Conservation (phyloP, 176 grass and related monocot species). For the Carex scoparia region DNA sequence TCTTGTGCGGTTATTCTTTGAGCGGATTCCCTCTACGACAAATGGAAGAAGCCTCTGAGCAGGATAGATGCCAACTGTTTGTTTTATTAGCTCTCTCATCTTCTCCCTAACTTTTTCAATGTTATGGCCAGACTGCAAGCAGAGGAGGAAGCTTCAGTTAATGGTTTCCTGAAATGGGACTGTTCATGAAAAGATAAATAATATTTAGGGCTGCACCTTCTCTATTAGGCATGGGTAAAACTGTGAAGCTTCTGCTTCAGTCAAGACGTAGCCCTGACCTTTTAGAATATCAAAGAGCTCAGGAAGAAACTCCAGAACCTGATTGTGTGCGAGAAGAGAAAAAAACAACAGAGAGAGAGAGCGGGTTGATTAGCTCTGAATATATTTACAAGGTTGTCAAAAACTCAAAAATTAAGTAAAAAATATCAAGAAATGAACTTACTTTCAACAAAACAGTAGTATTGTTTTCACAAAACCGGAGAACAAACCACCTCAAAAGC, state of each 20-base stretch:
- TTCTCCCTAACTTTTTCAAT: constrained; percentile 96
- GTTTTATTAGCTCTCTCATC: constrained; percentile 95
- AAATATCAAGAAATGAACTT: constrained; percentile 2
- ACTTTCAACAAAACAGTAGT: constrained; percentile 99
- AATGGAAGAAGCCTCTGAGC: constrained; percentile 83
- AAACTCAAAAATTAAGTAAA: neutral
- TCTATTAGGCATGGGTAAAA: constrained; percentile 91
- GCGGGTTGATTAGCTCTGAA: neutral
- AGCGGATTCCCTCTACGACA: constrained; percentile 85
- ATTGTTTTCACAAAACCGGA: constrained; percentile 97
- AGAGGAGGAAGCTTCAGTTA: neutral
- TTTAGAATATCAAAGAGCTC: constrained; percentile 91
- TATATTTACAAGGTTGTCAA: neutral
- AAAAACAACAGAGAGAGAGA: neutral
- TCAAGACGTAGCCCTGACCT: constrained; percentile 78
- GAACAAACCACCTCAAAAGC: constrained; percentile 94
- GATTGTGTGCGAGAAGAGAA: neutral
- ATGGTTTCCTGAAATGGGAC: neutral
- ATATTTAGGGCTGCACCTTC: constrained; percentile 44
- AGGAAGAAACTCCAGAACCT: constrained; percentile 98
- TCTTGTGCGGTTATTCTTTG: constrained; percentile 94
- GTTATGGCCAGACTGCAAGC: constrained; percentile 91
- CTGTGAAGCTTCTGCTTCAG: constrained; percentile 90
- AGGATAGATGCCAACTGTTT: constrained; percentile 77
- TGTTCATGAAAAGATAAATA: neutral